Percentiles rank a stretch among this genome's conserved stretches.
phyloP scores from a whole-genome alignment of 768 basidiomycete species.

The Calocybe gangraenosa region DNA sequence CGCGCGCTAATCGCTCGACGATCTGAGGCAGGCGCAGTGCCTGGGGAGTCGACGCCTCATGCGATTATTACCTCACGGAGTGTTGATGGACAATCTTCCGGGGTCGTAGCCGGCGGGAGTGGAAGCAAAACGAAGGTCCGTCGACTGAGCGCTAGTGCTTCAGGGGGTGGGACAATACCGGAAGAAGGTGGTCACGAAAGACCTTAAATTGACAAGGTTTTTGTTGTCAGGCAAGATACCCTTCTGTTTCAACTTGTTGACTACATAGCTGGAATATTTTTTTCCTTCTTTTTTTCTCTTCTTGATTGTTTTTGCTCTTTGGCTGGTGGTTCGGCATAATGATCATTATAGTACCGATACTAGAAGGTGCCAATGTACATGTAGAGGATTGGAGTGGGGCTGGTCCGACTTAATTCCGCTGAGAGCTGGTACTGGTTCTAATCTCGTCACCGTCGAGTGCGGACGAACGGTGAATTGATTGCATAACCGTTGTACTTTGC shows the following conservation, averaged over 20 bases:
- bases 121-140: conserved; percentile 45
- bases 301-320: no score
- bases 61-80: conserved; percentile 14
- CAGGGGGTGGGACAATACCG: conserved; percentile 16
- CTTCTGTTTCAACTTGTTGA: no score
- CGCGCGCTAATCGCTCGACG: conserved; percentile 85
- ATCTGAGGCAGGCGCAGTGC: conserved; percentile 44
- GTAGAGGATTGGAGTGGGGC: conserved; percentile 1
- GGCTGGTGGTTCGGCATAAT: no score
- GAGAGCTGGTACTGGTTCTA: background rate
- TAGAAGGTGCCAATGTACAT: no score
- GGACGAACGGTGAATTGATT: conserved; percentile 4
- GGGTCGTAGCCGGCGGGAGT: conserved; percentile 17
- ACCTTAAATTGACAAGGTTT: conserved; percentile 9
- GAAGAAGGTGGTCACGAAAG: conserved; percentile 20
- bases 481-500: background rate
- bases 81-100: conserved; percentile 13
- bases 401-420: conserved; percentile 1
- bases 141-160: conserved; percentile 41
- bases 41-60: conserved; percentile 38
- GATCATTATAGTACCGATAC: no score
- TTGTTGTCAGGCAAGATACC: no score
- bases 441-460: conserved; percentile 9
- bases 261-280: no score
- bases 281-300: no score